Evolutionary conservation across 192 early-diverging fungal genomes (phyloP).

Genomic region (Lobosporangium transversale): DNA sequence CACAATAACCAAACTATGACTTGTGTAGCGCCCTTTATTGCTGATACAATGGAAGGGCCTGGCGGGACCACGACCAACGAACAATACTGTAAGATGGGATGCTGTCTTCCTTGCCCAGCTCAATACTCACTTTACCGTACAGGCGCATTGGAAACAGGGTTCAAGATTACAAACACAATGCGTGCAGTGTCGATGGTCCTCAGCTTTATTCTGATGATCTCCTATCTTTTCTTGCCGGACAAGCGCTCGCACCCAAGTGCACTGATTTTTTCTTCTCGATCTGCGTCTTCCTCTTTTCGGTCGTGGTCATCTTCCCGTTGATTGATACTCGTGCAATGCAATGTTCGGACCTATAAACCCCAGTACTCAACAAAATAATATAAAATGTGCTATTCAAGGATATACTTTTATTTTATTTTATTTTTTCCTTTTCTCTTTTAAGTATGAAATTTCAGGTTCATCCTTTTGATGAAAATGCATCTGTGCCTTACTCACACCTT

Average conservation of each 20-base stretch:
- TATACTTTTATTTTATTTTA: neutral
- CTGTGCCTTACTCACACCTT: too few species aligned
- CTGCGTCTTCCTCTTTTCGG: slow-evolving; percentile 60
- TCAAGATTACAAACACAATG: slow-evolving; percentile 56
- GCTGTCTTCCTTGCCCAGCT: slow-evolving; percentile 64
- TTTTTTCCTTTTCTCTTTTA: neutral
- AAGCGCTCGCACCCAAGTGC: slow-evolving; percentile 62
- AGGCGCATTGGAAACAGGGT: slow-evolving; percentile 51
- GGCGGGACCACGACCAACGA: slow-evolving; percentile 19
- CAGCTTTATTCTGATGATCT: slow-evolving; percentile 55
- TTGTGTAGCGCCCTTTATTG: slow-evolving; percentile 52
- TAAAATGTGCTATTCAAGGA: slow-evolving; percentile 62
- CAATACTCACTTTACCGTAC: slow-evolving; percentile 58
- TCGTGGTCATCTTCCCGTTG: slow-evolving; percentile 57
- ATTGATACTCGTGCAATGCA: slow-evolving; percentile 55
- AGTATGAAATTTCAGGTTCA: slow-evolving; percentile 12
- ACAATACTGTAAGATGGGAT: slow-evolving; percentile 50
- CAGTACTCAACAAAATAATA: slow-evolving; percentile 59
- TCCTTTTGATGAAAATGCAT: slow-evolving; percentile 44
- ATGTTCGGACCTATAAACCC: slow-evolving; percentile 45
- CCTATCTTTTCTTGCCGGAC: slow-evolving; percentile 59
- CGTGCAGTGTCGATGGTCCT: slow-evolving; percentile 55
- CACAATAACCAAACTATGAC: slow-evolving; percentile 16
- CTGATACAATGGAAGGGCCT: slow-evolving; percentile 14
- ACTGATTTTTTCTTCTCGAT: slow-evolving; percentile 58